phyloP scores from a whole-genome alignment of 352 stramenopile species.

The Phytophthora idaei region DNA sequence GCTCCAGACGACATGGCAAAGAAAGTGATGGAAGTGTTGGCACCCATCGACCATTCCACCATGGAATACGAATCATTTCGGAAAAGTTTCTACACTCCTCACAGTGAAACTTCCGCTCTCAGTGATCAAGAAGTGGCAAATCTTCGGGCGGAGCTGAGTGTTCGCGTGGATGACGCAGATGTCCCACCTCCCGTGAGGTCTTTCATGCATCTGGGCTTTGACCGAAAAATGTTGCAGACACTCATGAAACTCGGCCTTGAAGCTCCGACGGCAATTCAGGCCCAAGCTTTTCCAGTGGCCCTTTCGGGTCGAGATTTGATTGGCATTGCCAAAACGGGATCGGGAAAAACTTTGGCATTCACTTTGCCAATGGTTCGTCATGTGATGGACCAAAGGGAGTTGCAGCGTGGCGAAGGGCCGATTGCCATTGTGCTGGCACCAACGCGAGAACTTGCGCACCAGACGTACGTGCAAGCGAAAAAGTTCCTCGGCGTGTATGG shows the following conservation, averaged over 20 bases:
- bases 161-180: constrained; percentile 53
- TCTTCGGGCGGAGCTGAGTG: constrained; percentile 52
- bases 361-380: constrained; percentile 93
- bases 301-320: constrained; percentile 82
- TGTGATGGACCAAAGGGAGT: constrained; percentile 87
- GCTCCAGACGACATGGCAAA: constrained; percentile 44
- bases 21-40: constrained; percentile 77
- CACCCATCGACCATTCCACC: constrained; percentile 66
- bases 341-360: constrained; percentile 98
- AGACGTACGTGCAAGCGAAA: constrained; percentile 86
- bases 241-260: constrained; percentile 78
- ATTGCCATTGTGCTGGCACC: constrained; percentile 84
- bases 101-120: constrained; percentile 48
- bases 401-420: constrained; percentile 73
- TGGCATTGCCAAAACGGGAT: constrained; percentile 95
- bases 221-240: constrained; percentile 66
- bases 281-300: constrained; percentile 83
- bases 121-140: constrained; percentile 41
- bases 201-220: constrained; percentile 77
- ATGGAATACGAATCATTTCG: constrained; percentile 86
- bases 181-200: constrained; percentile 72
- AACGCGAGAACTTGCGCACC: constrained; percentile 82
- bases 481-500: constrained; percentile 78
- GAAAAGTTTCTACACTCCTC: constrained; percentile 73
- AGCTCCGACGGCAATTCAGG: constrained; percentile 81